Base-by-base conservation (phyloP, 2,329 filamentous ascomycete species). In the Epichloe festucae region DNA sequence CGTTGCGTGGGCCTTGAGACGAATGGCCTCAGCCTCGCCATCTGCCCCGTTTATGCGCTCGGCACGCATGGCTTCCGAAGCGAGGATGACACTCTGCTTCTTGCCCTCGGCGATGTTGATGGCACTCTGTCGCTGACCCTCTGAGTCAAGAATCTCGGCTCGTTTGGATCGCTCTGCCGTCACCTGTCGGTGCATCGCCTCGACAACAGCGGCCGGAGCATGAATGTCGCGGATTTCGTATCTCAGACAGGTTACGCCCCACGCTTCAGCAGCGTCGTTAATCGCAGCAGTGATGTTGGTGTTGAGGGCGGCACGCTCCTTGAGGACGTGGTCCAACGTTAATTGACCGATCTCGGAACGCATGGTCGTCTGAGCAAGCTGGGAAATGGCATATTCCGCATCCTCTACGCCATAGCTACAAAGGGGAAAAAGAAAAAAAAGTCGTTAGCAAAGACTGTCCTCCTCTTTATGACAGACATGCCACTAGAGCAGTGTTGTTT, bases 191-290 rank as follows among this genome's bases (percentile, higher is more conserved):
- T 98, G 93, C 93, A 98, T 98, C 62, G 93, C 93, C 62, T 90
- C 88, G 54, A 97, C 91, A 12, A 98, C 93, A 48, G 86, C 85
- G 35, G 84, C 87, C 2, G 93, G 93, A 0, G 93, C 93, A 70
- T 98, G 93, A 63, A 98, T 98, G 69, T 98, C 93, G 59, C 93
- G 80, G 66, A 98, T 98, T 71, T 98, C 93, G 74, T 98, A 98
- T 53, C 93, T 85, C 55, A 98, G 77, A 65, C 93, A 98, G 36
- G 89, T 88, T 19, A 98, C 89, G 54, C 93, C 93, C 93, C 93
- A 98, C 50, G 91, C 91, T 62, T 94, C 85, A 4, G 93, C 91
- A 1, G 93, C 93, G 68, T 97, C 91, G 68, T 98, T 98, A 77
- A 98, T 97, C 43, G 93, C 91, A 52, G 88, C 85, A n/a, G 93